Percentiles rank a stretch among this genome's conserved stretches.
Conservation (phyloP, 768 basidiomycete species). For the Clathrus columnatus region DNA sequence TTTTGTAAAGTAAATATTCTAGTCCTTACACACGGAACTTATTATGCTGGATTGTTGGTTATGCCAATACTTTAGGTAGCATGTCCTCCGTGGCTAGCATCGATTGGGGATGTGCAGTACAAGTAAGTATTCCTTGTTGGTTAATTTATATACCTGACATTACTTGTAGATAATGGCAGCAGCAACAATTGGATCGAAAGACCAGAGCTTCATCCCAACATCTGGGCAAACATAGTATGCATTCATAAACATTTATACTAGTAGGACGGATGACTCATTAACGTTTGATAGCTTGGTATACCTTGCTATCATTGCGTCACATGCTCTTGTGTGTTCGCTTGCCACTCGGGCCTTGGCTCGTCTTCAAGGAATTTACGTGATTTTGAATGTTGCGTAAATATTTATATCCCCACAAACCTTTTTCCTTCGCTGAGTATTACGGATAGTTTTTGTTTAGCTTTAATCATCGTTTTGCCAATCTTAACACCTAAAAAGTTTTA, state of each 20-base stretch:
- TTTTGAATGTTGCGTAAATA: conserved; percentile 64
- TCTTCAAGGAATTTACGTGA: conserved; percentile 59
- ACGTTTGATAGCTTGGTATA: conserved; percentile 74
- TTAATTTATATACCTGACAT: background rate
- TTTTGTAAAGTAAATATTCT: conserved; percentile 20
- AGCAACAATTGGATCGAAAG: conserved; percentile 31
- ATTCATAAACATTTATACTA: no score
- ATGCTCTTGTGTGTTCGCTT: conserved; percentile 58
- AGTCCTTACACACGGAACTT: conserved; percentile 49
- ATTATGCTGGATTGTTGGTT: conserved; percentile 62
- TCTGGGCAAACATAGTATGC: conserved; percentile 37
- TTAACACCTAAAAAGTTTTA: conserved; percentile 30
- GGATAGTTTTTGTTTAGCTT: conserved; percentile 46
- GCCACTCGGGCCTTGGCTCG: conserved; percentile 59
- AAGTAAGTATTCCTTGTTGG: conserved; percentile 16
- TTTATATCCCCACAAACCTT: no score
- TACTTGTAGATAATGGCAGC: conserved; percentile 35
- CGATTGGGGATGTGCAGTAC: conserved; percentile 53
- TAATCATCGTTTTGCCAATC: conserved; percentile 50
- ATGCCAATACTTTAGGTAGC: conserved; percentile 47
- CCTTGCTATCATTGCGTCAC: conserved; percentile 47
- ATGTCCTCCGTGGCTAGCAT: conserved; percentile 42
- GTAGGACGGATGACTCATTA: background rate
- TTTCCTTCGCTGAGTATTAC: background rate
- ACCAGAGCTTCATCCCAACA: conserved; percentile 32